These are phyloP conservation scores for Mycena alexandri DNA, from an alignment of 768 basidiomycete species.

Conservation along the genomic window DNA sequence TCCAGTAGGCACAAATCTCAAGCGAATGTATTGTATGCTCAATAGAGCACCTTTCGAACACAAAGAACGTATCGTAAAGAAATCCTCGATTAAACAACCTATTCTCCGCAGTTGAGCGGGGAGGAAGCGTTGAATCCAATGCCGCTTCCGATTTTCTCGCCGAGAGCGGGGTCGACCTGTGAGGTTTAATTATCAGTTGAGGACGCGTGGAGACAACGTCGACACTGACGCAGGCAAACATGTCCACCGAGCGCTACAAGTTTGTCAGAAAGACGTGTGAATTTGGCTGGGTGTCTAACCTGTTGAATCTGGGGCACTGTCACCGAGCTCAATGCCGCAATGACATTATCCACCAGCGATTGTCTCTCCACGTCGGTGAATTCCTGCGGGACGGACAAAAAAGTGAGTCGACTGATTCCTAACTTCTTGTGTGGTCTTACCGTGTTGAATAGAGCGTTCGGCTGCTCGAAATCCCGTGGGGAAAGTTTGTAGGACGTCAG, in stretches of 20 bases:
- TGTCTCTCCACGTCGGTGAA: constrained; percentile 30
- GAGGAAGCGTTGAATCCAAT: background rate
- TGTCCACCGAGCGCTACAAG: constrained; percentile 34
- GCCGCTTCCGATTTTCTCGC: constrained; percentile 2
- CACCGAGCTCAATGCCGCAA: constrained; percentile 24
- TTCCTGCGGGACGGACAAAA: constrained; percentile 16
- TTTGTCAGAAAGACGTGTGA: background rate
- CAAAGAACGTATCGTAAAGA: too few relatives aligned
- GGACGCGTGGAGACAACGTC: background rate
- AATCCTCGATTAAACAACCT: too few relatives aligned
- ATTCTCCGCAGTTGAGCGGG: background rate
- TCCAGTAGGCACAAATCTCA: too few relatives aligned
- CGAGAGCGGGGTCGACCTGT: constrained; percentile 13
- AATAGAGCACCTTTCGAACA: too few relatives aligned
- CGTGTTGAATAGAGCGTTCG: constrained; percentile 30
- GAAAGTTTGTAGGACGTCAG: constrained; percentile 24
- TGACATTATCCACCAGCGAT: constrained; percentile 31
- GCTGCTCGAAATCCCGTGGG: constrained; percentile 33
- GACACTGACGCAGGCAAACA: constrained; percentile 35
- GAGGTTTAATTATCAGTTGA: background rate
- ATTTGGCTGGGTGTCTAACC: constrained; percentile 12
- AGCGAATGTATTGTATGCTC: too few relatives aligned
- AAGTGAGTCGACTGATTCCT: background rate
- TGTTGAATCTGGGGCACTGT: constrained; percentile 24
- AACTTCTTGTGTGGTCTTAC: background rate